Conservation (phyloP, 2,329 filamentous ascomycete genomes). For the Colletotrichum noveboracense region DNA sequence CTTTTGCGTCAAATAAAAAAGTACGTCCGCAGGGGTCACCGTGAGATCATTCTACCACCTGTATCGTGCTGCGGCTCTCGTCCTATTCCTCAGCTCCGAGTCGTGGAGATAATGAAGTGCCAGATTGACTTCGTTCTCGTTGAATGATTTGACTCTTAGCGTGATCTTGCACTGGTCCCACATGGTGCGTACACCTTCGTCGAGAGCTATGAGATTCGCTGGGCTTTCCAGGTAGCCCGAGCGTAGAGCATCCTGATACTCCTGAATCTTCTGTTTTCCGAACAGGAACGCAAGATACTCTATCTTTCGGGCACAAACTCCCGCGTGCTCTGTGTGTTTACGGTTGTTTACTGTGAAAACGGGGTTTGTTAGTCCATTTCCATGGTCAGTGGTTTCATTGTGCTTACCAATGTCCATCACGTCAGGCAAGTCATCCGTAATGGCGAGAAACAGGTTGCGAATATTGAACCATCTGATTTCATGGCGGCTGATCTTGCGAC, state of each 20-base stretch:
- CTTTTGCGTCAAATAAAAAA: background rate
- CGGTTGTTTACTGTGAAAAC: background rate
- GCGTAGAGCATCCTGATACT: background rate
- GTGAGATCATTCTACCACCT: background rate
- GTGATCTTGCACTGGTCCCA: background rate
- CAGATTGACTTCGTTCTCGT: background rate
- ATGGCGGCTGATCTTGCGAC: background rate
- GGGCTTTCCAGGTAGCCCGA: background rate
- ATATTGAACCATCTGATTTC: background rate
- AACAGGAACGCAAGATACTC: background rate
- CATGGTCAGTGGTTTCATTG: background rate
- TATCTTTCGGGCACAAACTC: background rate
- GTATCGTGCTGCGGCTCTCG: background rate
- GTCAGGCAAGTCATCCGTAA: background rate
- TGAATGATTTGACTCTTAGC: background rate
- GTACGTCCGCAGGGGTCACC: background rate
- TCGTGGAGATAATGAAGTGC: background rate
- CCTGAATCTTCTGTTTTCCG: background rate
- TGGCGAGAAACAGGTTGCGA: background rate
- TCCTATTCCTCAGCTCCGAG: background rate
- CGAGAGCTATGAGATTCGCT: background rate
- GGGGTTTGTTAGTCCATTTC: background rate
- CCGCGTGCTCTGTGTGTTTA: background rate
- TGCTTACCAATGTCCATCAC: background rate
- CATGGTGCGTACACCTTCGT: background rate